These are phyloP conservation scores for Aegilops speltoides DNA, from an alignment of 176 grass and related monocot genomes.

Conservation along the genomic window DNA sequence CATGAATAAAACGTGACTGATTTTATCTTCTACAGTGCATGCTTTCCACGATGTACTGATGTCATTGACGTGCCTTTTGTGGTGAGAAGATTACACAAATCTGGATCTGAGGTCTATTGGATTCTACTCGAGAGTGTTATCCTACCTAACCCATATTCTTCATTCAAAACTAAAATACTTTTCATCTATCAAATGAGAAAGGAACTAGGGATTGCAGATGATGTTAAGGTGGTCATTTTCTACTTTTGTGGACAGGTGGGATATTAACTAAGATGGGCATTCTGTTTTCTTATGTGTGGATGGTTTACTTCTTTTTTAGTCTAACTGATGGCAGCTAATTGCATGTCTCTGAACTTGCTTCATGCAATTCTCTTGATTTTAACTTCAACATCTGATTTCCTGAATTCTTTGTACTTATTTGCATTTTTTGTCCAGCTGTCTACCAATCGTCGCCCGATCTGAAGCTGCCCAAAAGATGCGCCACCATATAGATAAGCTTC, in stretches of 20 bases:
- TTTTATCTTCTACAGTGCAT: conserved; percentile 56
- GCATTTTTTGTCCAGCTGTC: too few relatives aligned
- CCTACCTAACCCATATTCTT: neutral
- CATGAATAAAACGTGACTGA: neutral
- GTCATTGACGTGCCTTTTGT: conserved; percentile 92
- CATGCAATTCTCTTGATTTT: too few relatives aligned
- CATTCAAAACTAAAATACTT: conserved; percentile 19
- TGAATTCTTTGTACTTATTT: too few relatives aligned
- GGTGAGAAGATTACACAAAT: conserved; percentile 75
- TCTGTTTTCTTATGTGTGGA: neutral
- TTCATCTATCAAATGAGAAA: conserved; percentile 55
- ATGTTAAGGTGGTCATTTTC: conserved; percentile 36
- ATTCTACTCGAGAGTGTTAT: neutral
- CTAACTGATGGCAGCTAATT: neutral
- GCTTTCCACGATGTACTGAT: conserved; percentile 51
- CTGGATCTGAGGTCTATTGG: conserved; percentile 62
- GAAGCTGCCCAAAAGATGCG: too few relatives aligned
- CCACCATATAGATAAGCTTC: too few relatives aligned
- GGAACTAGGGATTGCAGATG: conserved; percentile 70
- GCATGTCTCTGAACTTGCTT: neutral
- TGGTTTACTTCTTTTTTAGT: neutral
- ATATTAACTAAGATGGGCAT: neutral
- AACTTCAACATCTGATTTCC: too few relatives aligned
- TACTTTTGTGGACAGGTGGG: conserved; percentile 93
- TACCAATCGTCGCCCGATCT: too few relatives aligned